phyloP scores from a whole-genome alignment of 768 basidiomycete species.

The Agaricus blazei region DNA sequence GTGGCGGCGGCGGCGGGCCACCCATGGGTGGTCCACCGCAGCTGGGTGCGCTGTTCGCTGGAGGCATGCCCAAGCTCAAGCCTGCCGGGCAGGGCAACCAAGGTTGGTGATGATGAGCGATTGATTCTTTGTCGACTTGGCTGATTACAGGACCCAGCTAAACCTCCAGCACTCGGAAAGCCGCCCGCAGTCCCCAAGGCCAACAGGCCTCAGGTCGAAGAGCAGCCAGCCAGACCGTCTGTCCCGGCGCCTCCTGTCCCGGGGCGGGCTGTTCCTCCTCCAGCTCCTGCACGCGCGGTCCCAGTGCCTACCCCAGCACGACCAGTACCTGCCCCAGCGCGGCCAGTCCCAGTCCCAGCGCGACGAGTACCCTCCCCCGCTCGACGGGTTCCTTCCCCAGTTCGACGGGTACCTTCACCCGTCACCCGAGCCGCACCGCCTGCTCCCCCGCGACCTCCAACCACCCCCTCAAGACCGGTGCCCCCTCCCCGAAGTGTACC shows the following conservation, averaged over 20 bases:
- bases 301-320: conserved; percentile 20
- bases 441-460: background rate
- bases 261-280: conserved; percentile 22
- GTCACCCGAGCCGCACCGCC: background rate
- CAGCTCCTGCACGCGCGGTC: conserved; percentile 29
- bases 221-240: conserved; percentile 11
- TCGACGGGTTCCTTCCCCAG: conserved; percentile 18
- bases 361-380: background rate
- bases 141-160: conserved; percentile 33
- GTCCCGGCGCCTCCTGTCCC: conserved; percentile 19
- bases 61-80: conserved; percentile 88
- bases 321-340: background rate
- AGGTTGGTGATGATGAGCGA: conserved; percentile 33
- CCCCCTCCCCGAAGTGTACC: background rate
- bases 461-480: conserved; percentile 5
- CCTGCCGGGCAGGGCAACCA: conserved; percentile 60
- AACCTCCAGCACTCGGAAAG: conserved; percentile 58
- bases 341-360: conserved; percentile 20
- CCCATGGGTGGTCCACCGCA: conserved; percentile 59
- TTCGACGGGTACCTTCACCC: background rate
- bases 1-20: conserved; percentile 15
- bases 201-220: background rate
- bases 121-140: conserved; percentile 1
- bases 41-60: conserved; percentile 81
- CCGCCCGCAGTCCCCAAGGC: conserved; percentile 62